Base-by-base conservation (phyloP, 2,329 filamentous ascomycete genomes). In the Xylariaceae sp. region DNA sequence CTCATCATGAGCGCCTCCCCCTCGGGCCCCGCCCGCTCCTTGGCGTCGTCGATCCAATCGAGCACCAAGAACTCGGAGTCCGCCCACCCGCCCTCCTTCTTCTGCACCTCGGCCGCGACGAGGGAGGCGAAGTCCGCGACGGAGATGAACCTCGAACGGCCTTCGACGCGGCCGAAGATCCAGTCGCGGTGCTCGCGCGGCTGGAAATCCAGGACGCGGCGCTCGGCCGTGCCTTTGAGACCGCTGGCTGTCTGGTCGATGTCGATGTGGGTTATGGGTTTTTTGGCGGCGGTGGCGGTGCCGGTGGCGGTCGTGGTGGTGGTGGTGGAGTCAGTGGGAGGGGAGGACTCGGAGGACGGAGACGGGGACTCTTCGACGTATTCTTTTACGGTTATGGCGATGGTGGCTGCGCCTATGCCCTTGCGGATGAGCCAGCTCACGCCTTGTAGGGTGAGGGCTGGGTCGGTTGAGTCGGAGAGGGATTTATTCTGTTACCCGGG, bases 111-210 rank as follows among this genome's bases (percentile, higher is more conserved):
- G 63, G 86, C 79, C 39, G 83, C 70, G 29, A 79, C 76, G 19
- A 71, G 74, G 26, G 72, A 19, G 19, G 19, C 19, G 19, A 19
- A 19, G 19, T 19, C 19, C 19, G 19, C 19, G 19, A 19, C 19
- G 19, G 19, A 66, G 55, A 81, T 62, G 68, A 78, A 84, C 45
- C 75, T 72, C 43, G 78, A 81, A 57, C 76, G 77, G 54, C 87
- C 88, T 50, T 75, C 74, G 59, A 94, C 79, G 53, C 73, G 74
- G 55, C 91, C 91, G 69, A 95, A 96, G 62, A 95, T 80, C 77
- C 84, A 85, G 75, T 96, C 90, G 29, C 74, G 74, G 75, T 91
- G 88, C 59, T 81, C 79, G 63, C 86, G 84, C 62, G 63, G 70
- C 51, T 62, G 63, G 68, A 71, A 66, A 73, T 84, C 80, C 50